Evolutionary conservation across 2,329 filamentous ascomycete genomes (phyloP).

Genomic region (Pseudogymnoascus sp.): DNA sequence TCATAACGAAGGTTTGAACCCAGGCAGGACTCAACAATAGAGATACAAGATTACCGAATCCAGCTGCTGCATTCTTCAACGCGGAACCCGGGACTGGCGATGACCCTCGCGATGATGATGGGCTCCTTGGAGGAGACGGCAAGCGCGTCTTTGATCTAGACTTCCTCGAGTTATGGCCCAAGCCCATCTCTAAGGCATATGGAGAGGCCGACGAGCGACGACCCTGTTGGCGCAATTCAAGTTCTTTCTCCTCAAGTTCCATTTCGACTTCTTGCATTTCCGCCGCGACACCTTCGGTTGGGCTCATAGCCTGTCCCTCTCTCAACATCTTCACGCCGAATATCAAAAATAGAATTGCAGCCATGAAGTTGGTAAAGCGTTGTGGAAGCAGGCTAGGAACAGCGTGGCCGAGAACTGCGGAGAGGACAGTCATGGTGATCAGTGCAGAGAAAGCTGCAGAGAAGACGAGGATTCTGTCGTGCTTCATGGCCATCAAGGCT

Average conservation of each 20-base stretch:
- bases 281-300: conserved; percentile 84
- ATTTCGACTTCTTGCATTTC: conserved; percentile 97
- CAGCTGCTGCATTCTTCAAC: conserved; percentile 44
- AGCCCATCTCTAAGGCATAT: conserved; percentile 74
- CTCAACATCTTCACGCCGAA: conserved; percentile 80
- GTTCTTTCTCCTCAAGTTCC: conserved; percentile 90
- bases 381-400: conserved; percentile 87
- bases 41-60: conserved; percentile 79
- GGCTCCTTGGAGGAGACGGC: conserved; percentile 72
- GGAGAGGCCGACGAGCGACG: conserved; percentile 64
- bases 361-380: conserved; percentile 81
- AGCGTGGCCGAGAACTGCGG: conserved; percentile 84
- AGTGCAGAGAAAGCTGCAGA: conserved; percentile 88
- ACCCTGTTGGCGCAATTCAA: conserved; percentile 59
- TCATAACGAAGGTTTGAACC: conserved; percentile 99
- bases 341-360: conserved; percentile 76
- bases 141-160: conserved; percentile 69
- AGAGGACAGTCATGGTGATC: conserved; percentile 90
- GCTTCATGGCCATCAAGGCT: conserved; percentile 98
- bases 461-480: conserved; percentile 88
- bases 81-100: conserved; percentile 32
- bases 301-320: conserved; percentile 83
- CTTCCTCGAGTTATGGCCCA: conserved; percentile 57
- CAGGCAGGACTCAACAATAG: conserved; percentile 89
- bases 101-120: conserved; percentile 67